phyloP scores from a whole-genome alignment of 495 filamentous ascomycete species.

The Penicillium subrubescens region DNA sequence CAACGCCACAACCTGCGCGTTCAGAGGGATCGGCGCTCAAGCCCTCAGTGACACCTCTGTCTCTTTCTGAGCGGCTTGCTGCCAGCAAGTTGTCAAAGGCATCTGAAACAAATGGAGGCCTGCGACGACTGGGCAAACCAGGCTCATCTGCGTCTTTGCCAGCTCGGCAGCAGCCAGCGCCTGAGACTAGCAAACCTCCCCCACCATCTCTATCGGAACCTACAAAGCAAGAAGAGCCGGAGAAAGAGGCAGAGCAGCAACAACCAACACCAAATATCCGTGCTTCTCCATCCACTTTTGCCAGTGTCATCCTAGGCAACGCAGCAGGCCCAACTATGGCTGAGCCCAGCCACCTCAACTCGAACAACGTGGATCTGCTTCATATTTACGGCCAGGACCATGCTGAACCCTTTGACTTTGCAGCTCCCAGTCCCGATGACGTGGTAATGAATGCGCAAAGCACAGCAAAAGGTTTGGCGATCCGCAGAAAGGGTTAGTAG shows the following conservation, averaged over 20 bases:
- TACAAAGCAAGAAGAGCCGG: constrained; percentile 4
- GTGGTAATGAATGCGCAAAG: constrained; percentile 82
- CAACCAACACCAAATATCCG: constrained; percentile 29
- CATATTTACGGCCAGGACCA: constrained; percentile 49
- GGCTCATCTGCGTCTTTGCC: constrained; percentile 18
- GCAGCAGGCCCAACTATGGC: constrained; percentile 30
- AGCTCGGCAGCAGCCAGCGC: constrained; percentile 19
- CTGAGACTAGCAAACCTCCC: constrained; percentile 20
- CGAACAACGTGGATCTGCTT: constrained; percentile 51
- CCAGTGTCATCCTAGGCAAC: constrained; percentile 63
- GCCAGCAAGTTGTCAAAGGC: constrained; percentile 33
- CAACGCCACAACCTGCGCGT: constrained; percentile 14
- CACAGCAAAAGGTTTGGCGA: constrained; percentile 74
- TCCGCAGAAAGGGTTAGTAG: constrained; percentile 47
- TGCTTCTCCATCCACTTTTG: constrained; percentile 67
- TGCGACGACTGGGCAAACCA: constrained; percentile 27
- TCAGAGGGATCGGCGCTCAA: constrained; percentile 26
- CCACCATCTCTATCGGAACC: constrained; percentile 5
- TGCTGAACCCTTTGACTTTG: constrained; percentile 67
- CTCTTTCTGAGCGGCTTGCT: constrained; percentile 43
- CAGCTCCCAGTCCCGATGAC: constrained; percentile 93
- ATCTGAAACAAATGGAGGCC: constrained; percentile 29
- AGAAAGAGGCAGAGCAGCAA: constrained; percentile 17
- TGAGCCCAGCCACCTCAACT: constrained; percentile 43
- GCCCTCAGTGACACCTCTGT: constrained; percentile 26